Base-by-base conservation (phyloP, 208 protist species). In the Phytomonas francai region DNA sequence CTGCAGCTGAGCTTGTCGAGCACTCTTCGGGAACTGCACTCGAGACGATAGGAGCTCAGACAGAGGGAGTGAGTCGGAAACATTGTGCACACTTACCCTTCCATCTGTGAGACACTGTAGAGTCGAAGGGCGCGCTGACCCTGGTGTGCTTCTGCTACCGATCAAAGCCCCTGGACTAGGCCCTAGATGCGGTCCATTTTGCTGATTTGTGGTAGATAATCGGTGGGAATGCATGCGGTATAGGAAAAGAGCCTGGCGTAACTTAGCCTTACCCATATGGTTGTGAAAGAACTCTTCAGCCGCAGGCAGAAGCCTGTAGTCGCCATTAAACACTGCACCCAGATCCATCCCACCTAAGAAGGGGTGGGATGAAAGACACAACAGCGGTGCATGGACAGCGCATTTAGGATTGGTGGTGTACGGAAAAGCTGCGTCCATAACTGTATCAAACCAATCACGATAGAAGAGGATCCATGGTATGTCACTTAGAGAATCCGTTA, bases 401-500 rank as follows among this genome's bases (percentile, higher is more conserved):
- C 85, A 87, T 27, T 45, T 34, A n/a, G 22, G 34, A 25, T 67
- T n/a, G 34, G 36, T n/a, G 25, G 25, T 4, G 19, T 12, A 54
- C 54, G 64, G 61, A 66, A 84, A 78, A 34, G 81, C 79, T 19
- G 77, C 68, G 62, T 88, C 80, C 28, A 92, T 58, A 32, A 92
- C 65, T 4, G 80, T 74, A 65, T 92, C 79, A 63, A 87, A 85
- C 42, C 89, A 79, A 42, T 85, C 78, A 34, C 85, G 81, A 70
- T 85, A 72, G 60, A 82, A 71, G 54, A 91, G 81, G 12, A 91
- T 27, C 76, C 76, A 88, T 71, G 73, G 74, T 80, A 90, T 85
- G 5, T 81, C 77, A 63, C 70, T 65, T 39, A 87, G 59, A 22
- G 80, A 63, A 66, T 87, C 45, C 6, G 22, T 25, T 54, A 25